phyloP scores from a whole-genome alignment of 352 stramenopile species.

The Phytophthora syringae region DNA sequence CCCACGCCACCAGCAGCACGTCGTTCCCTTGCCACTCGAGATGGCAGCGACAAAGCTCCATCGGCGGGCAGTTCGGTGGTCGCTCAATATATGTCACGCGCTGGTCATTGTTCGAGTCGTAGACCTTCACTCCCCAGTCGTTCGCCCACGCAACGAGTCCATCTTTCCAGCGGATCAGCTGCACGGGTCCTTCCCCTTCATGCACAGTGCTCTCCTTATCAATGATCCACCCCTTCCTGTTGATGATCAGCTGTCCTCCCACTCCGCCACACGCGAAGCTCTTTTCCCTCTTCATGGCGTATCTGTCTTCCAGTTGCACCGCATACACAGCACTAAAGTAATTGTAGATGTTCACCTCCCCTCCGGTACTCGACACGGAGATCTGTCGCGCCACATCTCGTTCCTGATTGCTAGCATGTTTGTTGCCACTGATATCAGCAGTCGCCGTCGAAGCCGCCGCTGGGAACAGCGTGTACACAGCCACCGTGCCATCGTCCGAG shows the following conservation, averaged over 20 bases:
- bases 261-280: constrained; percentile 86
- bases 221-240: constrained; percentile 90
- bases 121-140: constrained; percentile 89
- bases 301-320: constrained; percentile 79
- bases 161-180: constrained; percentile 82
- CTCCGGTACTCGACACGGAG: constrained; percentile 68
- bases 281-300: constrained; percentile 82
- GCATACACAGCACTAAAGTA: constrained; percentile 87
- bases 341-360: constrained; percentile 91
- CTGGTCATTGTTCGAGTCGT: constrained; percentile 75
- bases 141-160: constrained; percentile 85
- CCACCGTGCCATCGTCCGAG: constrained; percentile 86
- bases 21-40: constrained; percentile 72
- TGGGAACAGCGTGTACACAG: constrained; percentile 77
- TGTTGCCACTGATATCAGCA: constrained; percentile 29
- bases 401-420: constrained; percentile 23
- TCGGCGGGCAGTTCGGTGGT: constrained; percentile 76
- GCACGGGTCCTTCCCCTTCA: constrained; percentile 82
- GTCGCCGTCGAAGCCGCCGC: constrained; percentile 14
- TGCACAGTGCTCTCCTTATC: constrained; percentile 88
- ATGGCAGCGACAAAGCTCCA: constrained; percentile 85
- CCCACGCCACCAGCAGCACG: constrained; percentile 79
- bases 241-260: constrained; percentile 81
- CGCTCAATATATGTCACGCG: constrained; percentile 87
- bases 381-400: constrained; percentile 35